These are phyloP conservation scores for Paracorniculantispora psalliotae DNA, from an alignment of 2,329 filamentous ascomycete genomes.

Conservation along the genomic window DNA sequence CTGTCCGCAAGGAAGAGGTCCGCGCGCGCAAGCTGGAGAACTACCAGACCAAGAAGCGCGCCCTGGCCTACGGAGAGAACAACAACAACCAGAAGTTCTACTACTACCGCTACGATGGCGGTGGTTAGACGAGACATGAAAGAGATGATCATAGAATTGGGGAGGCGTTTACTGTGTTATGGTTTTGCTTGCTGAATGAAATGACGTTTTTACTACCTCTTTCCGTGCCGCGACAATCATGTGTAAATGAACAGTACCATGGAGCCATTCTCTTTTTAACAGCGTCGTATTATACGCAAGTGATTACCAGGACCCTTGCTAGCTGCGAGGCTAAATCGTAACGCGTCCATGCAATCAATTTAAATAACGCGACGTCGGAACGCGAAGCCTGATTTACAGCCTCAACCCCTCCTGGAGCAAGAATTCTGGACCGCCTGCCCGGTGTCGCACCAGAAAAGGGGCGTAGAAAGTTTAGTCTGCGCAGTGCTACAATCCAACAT, in stretches of 20 bases:
- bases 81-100: conserved; percentile 68
- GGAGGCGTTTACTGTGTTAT: conserved; percentile 8
- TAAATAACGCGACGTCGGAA: too few relatives aligned
- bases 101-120: conserved; percentile 46
- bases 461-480: not conserved
- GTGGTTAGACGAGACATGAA: conserved; percentile 31
- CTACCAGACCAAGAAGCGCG: conserved; percentile 55
- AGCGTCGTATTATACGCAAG: not conserved
- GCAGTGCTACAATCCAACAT: not conserved
- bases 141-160: conserved; percentile 6
- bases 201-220: not conserved
- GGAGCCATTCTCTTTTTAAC: not conserved
- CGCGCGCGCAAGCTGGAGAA: conserved; percentile 62
- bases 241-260: not conserved
- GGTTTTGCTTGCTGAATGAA: conserved; percentile 1
- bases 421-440: not conserved
- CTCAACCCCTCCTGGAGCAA: too few relatives aligned
- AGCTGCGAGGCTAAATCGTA: not conserved
- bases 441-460: not conserved
- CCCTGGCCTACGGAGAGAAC: conserved; percentile 67
- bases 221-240: too few relatives aligned
- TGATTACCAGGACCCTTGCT: not conserved
- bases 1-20: conserved; percentile 62
- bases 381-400: too few relatives aligned
- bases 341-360: too few relatives aligned